Conservation (phyloP, 495 filamentous ascomycete genomes). For the Penicillium argentinense region DNA sequence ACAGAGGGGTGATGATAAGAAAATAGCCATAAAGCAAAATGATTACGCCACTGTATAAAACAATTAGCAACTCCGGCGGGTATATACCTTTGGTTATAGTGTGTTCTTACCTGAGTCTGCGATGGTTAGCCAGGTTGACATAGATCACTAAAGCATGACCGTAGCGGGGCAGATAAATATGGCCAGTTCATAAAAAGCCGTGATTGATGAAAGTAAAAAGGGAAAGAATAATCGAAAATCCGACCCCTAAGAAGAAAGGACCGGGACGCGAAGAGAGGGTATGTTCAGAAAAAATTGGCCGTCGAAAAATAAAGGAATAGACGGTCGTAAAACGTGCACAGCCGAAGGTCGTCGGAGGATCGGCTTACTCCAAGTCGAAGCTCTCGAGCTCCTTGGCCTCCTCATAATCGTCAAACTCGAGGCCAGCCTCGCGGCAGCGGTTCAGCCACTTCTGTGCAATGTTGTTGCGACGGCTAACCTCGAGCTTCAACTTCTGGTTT, state of each 20-base stretch:
- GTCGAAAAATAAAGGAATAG: slow-evolving; percentile 18
- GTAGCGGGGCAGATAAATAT: not conserved
- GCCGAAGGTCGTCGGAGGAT: slow-evolving; percentile 5
- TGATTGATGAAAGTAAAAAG: not conserved
- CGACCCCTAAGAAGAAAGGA: not conserved
- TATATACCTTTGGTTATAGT: no score
- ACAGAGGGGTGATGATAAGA: no score
- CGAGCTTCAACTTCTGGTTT: slow-evolving; percentile 86
- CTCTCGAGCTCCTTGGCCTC: slow-evolving; percentile 43
- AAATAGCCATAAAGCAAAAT: no score
- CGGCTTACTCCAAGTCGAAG: slow-evolving; percentile 37
- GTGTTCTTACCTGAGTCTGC: no score
- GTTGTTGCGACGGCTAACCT: slow-evolving; percentile 58
- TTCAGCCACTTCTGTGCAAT: slow-evolving; percentile 74
- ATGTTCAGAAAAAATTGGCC: slow-evolving; percentile 28
- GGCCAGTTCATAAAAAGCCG: not conserved
- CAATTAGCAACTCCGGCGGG: no score
- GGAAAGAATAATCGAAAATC: slow-evolving; percentile 3
- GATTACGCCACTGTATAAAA: no score
- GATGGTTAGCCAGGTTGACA: no score
- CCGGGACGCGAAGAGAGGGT: slow-evolving; percentile 25
- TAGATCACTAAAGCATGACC: no score
- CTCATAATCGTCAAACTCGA: slow-evolving; percentile 54
- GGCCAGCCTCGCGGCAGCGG: slow-evolving; percentile 71
- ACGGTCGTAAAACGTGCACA: slow-evolving; percentile 35